Evolutionary conservation across 345 rosid species (phyloP), one percentile per base, ranked within the genome.

Genomic region (Carallia brachiata): DNA sequence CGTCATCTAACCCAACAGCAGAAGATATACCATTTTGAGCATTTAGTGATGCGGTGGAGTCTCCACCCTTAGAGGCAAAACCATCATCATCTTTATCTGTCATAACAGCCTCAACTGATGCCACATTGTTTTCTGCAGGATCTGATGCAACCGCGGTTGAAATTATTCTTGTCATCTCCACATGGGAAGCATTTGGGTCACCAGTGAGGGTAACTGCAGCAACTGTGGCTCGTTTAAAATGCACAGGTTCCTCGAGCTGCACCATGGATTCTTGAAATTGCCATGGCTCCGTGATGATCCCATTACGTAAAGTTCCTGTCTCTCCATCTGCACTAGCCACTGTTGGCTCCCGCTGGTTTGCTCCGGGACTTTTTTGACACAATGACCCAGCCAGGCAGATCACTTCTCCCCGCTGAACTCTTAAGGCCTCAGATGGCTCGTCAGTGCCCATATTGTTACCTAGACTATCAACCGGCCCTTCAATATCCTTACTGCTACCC

Each of bases 231-330:
- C 52, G 78, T 75, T 70, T 70, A 19, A 77, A 70, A 23, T 83
- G 70, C 28, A 16, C 59, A 15, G 39, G 64, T 69, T 74, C 88
- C 69, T 68, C 72, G 70, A 65, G 59, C 76, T 74, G 75, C 66
- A 28, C 63, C 18, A 9, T 8, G 47, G 78, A 36, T 54, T 77
- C 87, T 75, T 77, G 77, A 50, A 67, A 34, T 64, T 65, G 64
- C 57, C 40, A 67, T 4, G 74, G 40, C 66, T 79, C 81, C 10
- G 76, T 81, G 68, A 73, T 63, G 8, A 65, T 68, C 63, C 75
- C 76, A 71, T 79, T 77, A 34, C 63, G 79, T 57, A 28, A 17
- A 18, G 27, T 40, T 71, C 75, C 73, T 66, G 31, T 64, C 39
- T 67, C 71, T 19, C 30, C 74, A 32, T 61, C 82, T 0, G 73